A percentile compares a stretch with the other conserved stretches of the same genome.
Conservation (phyloP, 805 yeast genomes). For the Maudiozyma barnettii region DNA sequence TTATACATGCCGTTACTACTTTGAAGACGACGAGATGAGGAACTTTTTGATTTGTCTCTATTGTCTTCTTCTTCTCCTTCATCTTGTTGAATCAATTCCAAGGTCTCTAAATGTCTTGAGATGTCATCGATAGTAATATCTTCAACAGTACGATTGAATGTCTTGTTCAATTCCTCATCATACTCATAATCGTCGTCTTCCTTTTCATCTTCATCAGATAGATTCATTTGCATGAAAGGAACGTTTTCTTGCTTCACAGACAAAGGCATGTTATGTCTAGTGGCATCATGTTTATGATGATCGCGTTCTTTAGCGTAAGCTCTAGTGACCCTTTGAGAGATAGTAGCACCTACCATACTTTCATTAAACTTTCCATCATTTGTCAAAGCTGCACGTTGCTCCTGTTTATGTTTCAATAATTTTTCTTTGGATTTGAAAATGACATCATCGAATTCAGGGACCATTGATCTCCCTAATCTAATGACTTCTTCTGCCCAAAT, state of each 20-base stretch:
- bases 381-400: neutral
- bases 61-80: constrained; percentile 1
- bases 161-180: constrained; percentile 29
- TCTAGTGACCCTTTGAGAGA: constrained; percentile 21
- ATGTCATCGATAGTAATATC: constrained; percentile 32
- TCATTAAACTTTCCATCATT: neutral
- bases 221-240: constrained; percentile 23
- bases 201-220: constrained; percentile 27
- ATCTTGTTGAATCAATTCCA: constrained; percentile 21
- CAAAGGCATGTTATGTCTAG: no score
- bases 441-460: constrained; percentile 35
- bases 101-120: constrained; percentile 29
- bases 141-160: constrained; percentile 31
- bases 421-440: constrained; percentile 13
- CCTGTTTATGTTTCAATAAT: neutral
- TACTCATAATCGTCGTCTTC: constrained; percentile 30
- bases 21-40: constrained; percentile 6
- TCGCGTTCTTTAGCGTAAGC: constrained; percentile 9
- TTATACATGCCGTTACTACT: constrained; percentile 16
- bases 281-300: neutral
- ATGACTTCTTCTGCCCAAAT: constrained; percentile 60
- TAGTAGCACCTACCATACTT: constrained; percentile 2
- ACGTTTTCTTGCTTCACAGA: constrained; percentile 8
- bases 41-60: neutral
- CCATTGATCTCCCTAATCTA: constrained; percentile 51